Percentiles rank a stretch among this genome's conserved stretches.
phyloP scores from a whole-genome alignment of 2,329 filamentous ascomycete species.

The Ascochyta viciae-villosae region DNA sequence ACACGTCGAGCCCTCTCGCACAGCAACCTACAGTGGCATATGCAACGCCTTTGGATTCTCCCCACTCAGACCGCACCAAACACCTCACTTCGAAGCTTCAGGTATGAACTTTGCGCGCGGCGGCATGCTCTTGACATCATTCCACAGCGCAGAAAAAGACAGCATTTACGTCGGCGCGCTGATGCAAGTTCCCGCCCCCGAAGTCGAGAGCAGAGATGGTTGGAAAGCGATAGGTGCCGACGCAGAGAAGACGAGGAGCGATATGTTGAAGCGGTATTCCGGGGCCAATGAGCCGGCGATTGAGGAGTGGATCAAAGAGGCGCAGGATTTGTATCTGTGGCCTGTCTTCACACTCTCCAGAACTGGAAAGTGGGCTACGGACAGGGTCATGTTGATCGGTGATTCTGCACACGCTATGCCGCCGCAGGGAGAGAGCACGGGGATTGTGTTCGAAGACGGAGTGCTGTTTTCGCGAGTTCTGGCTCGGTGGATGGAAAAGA shows the following conservation, averaged over 20 bases:
- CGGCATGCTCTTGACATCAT: conserved; percentile 55
- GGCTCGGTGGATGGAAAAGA: conserved; percentile 52
- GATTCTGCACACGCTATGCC: conserved; percentile 60
- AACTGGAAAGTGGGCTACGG: conserved; percentile 53
- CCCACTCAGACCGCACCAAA: conserved; percentile 24
- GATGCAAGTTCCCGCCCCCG: conserved; percentile 54
- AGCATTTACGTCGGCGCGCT: conserved; percentile 54
- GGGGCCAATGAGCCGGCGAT: conserved; percentile 49
- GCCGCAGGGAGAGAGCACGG: conserved; percentile 59
- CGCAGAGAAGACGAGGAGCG: conserved; percentile 51
- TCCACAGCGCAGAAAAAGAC: conserved; percentile 46
- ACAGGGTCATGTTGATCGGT: conserved; percentile 54
- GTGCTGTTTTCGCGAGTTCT: conserved; percentile 57
- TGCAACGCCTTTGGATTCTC: conserved; percentile 57
- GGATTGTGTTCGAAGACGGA: conserved; percentile 61
- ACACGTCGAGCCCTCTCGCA: conserved; percentile 55
- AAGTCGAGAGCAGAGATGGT: conserved; percentile 47
- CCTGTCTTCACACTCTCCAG: conserved; percentile 55
- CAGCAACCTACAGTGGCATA: conserved; percentile 53
- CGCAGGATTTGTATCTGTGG: conserved; percentile 55
- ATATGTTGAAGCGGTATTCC: conserved; percentile 51
- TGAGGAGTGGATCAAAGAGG: conserved; percentile 51
- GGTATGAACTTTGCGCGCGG: conserved; percentile 56
- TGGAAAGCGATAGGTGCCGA: conserved; percentile 55
- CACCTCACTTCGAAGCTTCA: conserved; percentile 47